Percentiles rank a stretch among this genome's conserved stretches.
Evolutionary conservation across 345 rosid species (phyloP).

Genomic region (Psidium guajava): DNA sequence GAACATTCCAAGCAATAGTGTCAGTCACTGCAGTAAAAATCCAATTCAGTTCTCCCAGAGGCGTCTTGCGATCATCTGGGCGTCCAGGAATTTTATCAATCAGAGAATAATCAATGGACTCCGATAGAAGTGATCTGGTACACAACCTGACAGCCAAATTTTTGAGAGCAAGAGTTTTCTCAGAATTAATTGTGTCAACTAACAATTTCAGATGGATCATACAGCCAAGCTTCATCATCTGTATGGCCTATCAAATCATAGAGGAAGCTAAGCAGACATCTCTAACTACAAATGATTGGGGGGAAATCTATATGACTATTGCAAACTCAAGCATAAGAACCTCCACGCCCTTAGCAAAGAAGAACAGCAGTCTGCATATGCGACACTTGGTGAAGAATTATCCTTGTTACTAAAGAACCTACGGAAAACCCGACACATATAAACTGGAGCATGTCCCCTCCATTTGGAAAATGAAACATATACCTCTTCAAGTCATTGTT

Average conservation of each 20-base stretch:
- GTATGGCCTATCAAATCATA: not conserved
- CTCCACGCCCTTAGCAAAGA: not conserved
- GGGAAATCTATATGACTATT: not conserved
- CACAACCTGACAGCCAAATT: constrained; percentile 57
- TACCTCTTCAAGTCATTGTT: not conserved
- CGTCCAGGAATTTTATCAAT: constrained; percentile 98
- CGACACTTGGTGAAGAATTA: not conserved
- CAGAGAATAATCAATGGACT: constrained; percentile 70
- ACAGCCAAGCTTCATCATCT: not conserved
- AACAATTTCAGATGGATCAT: not conserved
- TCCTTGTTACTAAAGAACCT: not conserved
- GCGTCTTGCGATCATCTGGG: constrained; percentile 96
- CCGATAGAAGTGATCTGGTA: constrained; percentile 77
- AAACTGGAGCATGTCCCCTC: not conserved
- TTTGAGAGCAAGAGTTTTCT: constrained; percentile 8
- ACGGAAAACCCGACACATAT: not conserved
- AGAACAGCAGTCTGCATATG: not conserved
- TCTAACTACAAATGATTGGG: not conserved
- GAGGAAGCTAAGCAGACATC: not conserved
- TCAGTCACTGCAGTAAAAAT: constrained; percentile 98
- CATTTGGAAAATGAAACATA: not conserved
- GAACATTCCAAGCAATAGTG: constrained; percentile 99
- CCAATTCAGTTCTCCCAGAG: constrained; percentile 96
- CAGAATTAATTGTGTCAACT: not conserved
- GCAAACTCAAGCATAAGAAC: not conserved